Base-by-base conservation (phyloP, 1,284 basidiomycete genomes). In the Malassezia pachydermatis region DNA sequence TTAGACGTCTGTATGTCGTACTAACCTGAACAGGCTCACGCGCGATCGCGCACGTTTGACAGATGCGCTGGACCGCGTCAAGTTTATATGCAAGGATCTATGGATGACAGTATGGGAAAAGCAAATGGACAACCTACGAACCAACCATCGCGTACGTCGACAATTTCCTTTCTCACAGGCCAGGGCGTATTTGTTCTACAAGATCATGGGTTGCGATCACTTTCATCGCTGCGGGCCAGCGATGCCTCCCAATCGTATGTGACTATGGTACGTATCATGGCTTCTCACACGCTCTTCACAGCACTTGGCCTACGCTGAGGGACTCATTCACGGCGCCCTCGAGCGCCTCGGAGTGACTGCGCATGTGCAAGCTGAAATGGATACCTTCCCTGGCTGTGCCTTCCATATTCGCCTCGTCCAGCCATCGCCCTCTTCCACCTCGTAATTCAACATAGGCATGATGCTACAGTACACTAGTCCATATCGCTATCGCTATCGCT, bases 21-120 rank as follows among this genome's bases (percentile, higher is more conserved):
- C 35, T 27, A 20, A 34, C 29, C 27, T 41, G 3, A 7, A 3
- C 63, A 88, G 86, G 53, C 72, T 92, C 51, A 83, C 81, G 62
- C 79, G 82, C 24, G 83, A 87, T 51, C 77, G 82, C 54, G 76
- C 81, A 25, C 77, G 85, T 36, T 84, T 92, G 58, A 73, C 79
- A 0, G 84, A 89, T 60, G 86, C 88, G 2, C 77, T 95, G 8
- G 89, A 95, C 60, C 82, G 81, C 13, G 83, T 95, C 75, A 95
- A 95, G 72, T 94, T 94, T 66, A 78, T 95, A 54, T 95, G 89
- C 76, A 95, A 95, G 70, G 89, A 95, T 55, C 75, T 94, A n/a
- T 89, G 87, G 87, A 77, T 78, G 0, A 78, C 81, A 3, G 82
- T 81, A 48, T 89, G 84, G 84, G 84, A 87, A 50, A 90, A 92